Conservation (phyloP, 345 rosid species). For the Combretum micranthum region DNA sequence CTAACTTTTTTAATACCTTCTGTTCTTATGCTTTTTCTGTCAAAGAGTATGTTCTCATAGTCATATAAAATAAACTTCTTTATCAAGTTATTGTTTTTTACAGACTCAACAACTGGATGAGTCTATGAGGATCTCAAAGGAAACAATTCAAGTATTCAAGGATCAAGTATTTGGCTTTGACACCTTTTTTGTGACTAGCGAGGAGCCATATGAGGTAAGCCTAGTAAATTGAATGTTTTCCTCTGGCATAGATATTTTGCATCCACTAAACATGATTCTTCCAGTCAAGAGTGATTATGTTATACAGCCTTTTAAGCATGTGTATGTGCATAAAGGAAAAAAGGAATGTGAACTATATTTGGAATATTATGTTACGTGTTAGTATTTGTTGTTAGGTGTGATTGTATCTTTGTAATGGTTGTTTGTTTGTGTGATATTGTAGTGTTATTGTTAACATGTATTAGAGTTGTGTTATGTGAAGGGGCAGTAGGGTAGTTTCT, state of each 20-base stretch:
- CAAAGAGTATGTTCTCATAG: conserved; percentile 1
- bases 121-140: conserved; percentile 70
- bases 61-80: background rate
- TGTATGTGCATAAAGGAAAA: too few relatives aligned
- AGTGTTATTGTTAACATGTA: too few relatives aligned
- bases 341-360: too few relatives aligned
- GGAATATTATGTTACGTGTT: too few relatives aligned
- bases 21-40: too few relatives aligned
- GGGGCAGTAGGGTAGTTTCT: too few relatives aligned
- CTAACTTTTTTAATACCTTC: conserved; percentile 6
- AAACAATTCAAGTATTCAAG: conserved; percentile 70
- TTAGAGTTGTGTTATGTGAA: too few relatives aligned
- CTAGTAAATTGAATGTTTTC: background rate
- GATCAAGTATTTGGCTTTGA: conserved; percentile 96
- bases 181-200: conserved; percentile 89
- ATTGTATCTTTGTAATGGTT: too few relatives aligned
- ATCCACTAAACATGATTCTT: background rate
- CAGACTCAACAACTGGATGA: conserved; percentile 80
- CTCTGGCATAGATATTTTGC: conserved; percentile 2
- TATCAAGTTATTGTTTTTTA: conserved; percentile 5
- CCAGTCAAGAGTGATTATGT: background rate
- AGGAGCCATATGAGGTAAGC: conserved; percentile 95
- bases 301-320: too few relatives aligned
- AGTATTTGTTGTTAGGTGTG: too few relatives aligned
- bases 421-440: too few relatives aligned